A percentile compares a stretch with the other conserved stretches of the same genome.
These are phyloP conservation scores for Neoboletus brunneissimus DNA, from an alignment of 768 basidiomycete species.

Conservation along the genomic window DNA sequence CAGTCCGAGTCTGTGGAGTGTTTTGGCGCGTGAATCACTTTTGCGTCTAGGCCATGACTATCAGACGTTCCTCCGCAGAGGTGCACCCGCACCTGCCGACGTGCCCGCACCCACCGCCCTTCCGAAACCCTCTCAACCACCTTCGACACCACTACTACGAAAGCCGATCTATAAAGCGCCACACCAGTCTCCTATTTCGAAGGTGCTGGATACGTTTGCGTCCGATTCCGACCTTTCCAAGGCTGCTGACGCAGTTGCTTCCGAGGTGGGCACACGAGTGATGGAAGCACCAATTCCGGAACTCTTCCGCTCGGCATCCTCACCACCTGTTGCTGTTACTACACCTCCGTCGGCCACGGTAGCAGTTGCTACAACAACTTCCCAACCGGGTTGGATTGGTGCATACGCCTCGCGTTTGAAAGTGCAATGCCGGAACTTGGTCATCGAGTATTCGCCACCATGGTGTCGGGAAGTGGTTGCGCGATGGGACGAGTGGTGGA, in stretches of 20 bases:
- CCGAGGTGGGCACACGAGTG: slow-evolving; percentile 25
- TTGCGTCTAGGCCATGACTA: slow-evolving; percentile 67
- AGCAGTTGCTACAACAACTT: neutral
- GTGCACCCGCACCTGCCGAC: slow-evolving; percentile 33
- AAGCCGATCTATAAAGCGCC: slow-evolving; percentile 40
- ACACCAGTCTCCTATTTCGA: slow-evolving; percentile 48
- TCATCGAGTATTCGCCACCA: slow-evolving; percentile 31
- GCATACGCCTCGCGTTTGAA: slow-evolving; percentile 1
- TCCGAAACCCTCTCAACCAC: slow-evolving; percentile 29
- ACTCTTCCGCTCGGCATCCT: slow-evolving; percentile 44
- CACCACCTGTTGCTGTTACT: slow-evolving; percentile 10
- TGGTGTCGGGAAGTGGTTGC: slow-evolving; percentile 25
- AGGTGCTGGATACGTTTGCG: slow-evolving; percentile 54
- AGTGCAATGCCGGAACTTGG: neutral
- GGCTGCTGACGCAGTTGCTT: slow-evolving; percentile 47
- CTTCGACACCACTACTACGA: slow-evolving; percentile 37
- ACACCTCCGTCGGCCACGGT: slow-evolving; percentile 9
- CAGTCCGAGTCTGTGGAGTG: slow-evolving; percentile 60
- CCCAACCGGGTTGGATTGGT: neutral
- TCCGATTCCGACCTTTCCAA: slow-evolving; percentile 57
- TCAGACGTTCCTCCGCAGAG: slow-evolving; percentile 60
- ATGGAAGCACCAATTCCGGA: slow-evolving; percentile 41
- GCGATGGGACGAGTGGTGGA: slow-evolving; percentile 52
- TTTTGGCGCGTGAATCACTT: slow-evolving; percentile 56
- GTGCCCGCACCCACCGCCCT: slow-evolving; percentile 26